A percentile compares a stretch with the other conserved stretches of the same genome.
phyloP scores from a whole-genome alignment of 768 basidiomycete species.

The Tricholoma flavovirens region DNA sequence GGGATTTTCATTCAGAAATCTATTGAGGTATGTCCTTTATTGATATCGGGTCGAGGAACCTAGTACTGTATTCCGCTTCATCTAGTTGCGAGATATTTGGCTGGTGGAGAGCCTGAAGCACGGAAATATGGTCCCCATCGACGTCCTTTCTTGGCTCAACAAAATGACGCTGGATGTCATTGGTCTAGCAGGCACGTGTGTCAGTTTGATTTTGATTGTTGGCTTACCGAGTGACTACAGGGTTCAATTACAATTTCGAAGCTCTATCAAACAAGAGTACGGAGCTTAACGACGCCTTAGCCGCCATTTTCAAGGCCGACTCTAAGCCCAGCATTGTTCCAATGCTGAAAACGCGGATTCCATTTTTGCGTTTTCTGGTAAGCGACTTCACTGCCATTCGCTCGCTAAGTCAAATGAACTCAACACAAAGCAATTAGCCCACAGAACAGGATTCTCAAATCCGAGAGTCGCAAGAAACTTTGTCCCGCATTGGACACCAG shows the following conservation, averaged over 20 bases:
- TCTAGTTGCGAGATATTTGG: slow-evolving; percentile 46
- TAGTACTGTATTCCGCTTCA: background rate
- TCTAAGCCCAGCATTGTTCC: slow-evolving; percentile 22
- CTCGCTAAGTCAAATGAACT: background rate
- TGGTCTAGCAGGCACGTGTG: slow-evolving; percentile 55
- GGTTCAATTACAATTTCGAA: slow-evolving; percentile 25
- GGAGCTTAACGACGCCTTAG: slow-evolving; percentile 43
- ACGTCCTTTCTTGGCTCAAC: slow-evolving; percentile 61
- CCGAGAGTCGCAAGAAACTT: slow-evolving; percentile 24
- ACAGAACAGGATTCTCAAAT: slow-evolving; percentile 12
- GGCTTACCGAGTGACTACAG: slow-evolving; percentile 22
- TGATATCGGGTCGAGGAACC: background rate
- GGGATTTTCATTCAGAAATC: slow-evolving; percentile 53
- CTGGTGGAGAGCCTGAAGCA: slow-evolving; percentile 21
- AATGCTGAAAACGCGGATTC: slow-evolving; percentile 24
- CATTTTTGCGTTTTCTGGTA: slow-evolving; percentile 28
- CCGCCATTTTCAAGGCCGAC: slow-evolving; percentile 36
- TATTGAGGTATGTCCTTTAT: slow-evolving; percentile 29
- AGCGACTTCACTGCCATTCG: slow-evolving; percentile 8
- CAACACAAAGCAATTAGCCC: slow-evolving; percentile 3
- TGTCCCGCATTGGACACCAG: slow-evolving; percentile 34
- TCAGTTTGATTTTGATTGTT: slow-evolving; percentile 22
- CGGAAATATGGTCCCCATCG: slow-evolving; percentile 31
- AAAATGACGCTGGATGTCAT: slow-evolving; percentile 73
- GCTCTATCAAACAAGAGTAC: slow-evolving; percentile 26